Base-by-base conservation (phyloP, 495 filamentous ascomycete genomes). In the Terfezia boudieri region DNA sequence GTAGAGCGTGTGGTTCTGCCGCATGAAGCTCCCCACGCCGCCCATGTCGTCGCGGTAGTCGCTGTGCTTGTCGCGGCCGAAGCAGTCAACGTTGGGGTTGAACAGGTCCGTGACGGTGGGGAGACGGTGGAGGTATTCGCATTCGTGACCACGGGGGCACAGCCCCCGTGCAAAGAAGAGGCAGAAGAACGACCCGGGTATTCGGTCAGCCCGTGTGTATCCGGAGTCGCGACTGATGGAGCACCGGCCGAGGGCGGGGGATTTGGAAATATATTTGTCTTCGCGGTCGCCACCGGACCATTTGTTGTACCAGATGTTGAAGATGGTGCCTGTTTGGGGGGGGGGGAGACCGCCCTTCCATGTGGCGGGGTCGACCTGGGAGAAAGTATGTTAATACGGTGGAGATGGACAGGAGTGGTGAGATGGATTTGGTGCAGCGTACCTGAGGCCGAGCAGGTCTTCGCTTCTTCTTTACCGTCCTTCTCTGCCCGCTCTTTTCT, bases 31-130 rank as follows among this genome's bases (percentile, higher is more conserved):
- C 4, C 90, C 90, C 12, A 93, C 83, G 57, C 90, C 90, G 37
- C 88, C 88, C 90, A 98, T 95, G 64, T 98, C 86, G 66, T 93
- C 86, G 52, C 87, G 73, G 68, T 93, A 94, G 61, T 93, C 87
- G 48, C 71, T 76, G 61, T 81, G 79, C 66, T 87, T 92, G 69
- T 92, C 86, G 26, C 85, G 73, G 2, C 89, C 90, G 66, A 99
- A 99, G 59, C 83, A 87, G 68, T 99, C 92, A 7, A 90, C 77
- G 60, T 94, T 94, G 0, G 82, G 81, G 56, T 84, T 85, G 68
- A 82, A 94, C 35, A 88, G 71, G 66, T 95, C 90, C 61, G 83
- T 79, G 7, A 90, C 71, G 0, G 73, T 75, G 0, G 90, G 92
- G 6, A 94, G 73, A 1, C 90, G 76, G 66, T 99, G 92, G 4